Conservation (phyloP, 768 basidiomycete species). For the Grammothele lineata region DNA sequence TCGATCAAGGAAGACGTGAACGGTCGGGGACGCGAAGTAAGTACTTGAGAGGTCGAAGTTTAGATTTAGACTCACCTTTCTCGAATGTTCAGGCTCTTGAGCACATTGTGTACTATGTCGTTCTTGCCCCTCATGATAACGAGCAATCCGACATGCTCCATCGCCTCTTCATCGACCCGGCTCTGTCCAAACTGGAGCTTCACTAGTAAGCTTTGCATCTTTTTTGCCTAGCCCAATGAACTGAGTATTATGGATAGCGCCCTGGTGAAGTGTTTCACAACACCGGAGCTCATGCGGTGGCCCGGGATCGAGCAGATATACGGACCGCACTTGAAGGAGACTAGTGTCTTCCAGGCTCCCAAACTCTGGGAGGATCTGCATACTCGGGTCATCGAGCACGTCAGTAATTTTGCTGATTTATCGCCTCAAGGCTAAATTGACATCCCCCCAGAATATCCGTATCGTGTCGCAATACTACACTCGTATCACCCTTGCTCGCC, state of each 20-base stretch:
- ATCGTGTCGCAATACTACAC: conserved; percentile 94
- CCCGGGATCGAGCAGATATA: conserved; percentile 88
- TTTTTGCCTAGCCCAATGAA: conserved; percentile 5
- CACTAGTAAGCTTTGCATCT: conserved; percentile 61
- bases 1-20: conserved; percentile 82
- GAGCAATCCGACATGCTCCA: conserved; percentile 98
- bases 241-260: conserved; percentile 50
- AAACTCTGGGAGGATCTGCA: conserved; percentile 95
- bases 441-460: conserved; percentile 75
- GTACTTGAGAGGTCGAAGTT: no score
- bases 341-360: conserved; percentile 72
- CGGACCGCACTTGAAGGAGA: conserved; percentile 75
- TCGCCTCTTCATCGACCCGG: conserved; percentile 75
- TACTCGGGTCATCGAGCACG: conserved; percentile 94
- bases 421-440: not conserved
- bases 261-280: conserved; percentile 90
- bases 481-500: conserved; percentile 78
- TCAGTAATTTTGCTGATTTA: conserved; percentile 35
- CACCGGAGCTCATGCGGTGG: conserved; percentile 94
- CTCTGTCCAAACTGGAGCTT: conserved; percentile 73
- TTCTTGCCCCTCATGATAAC: conserved; percentile 91
- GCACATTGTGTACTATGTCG: conserved; percentile 91
- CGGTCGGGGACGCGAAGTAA: conserved; percentile 63
- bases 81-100: conserved; percentile 87
- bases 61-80: not conserved